Base-by-base conservation (phyloP, 768 basidiomycete species). In the Tulasnella sp. region DNA sequence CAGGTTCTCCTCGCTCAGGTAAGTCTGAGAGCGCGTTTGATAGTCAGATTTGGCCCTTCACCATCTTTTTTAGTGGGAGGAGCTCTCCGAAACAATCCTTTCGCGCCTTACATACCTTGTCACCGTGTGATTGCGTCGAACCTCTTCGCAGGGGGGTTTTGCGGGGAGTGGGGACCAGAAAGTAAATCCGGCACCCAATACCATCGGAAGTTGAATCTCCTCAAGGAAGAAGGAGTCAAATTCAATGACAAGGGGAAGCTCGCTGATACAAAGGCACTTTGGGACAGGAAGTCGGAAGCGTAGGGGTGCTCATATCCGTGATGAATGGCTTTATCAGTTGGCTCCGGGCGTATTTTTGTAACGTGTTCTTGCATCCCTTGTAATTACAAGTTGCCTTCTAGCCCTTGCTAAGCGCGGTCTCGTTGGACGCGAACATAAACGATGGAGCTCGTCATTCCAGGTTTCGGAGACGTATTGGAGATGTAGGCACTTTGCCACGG, bases 61-160 rank as follows among this genome's bases (percentile, higher is more conserved):
- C 11, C 5, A 12, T 29, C 5, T 32, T 59, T 5, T 8, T 62
- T 74, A 86, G 89, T 89, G n/a, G 90, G 89, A 22, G 82, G 80
- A 37, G 89, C 89, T 0, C 79, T 90, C 34, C 82, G 86, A 47
- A 83, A 81, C 66, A 90, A 90, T 75, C 89, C 89, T 0, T 91
- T 90, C 77, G 83, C 84, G 4, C 89, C 89, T 0, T 83, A 81
- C 72, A 82, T 90, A 5, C 90, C 89, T 0, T 91, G 90, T 73
- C 90, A 90, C 76, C 85, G 89, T 39, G 83, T 91, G 68, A 84
- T 90, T 16, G 87, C 88, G 0, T 85, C 87, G 0, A 85, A 83
- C 74, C 77, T 83, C 12, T 88, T 83, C 69, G 81, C 90, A 14
- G 89, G 88, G 2, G 89, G 89, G 0, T 90, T 87, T 76, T 81